phyloP scores from a whole-genome alignment of 768 basidiomycete genomes.

The Xanthoconium stramineum region DNA sequence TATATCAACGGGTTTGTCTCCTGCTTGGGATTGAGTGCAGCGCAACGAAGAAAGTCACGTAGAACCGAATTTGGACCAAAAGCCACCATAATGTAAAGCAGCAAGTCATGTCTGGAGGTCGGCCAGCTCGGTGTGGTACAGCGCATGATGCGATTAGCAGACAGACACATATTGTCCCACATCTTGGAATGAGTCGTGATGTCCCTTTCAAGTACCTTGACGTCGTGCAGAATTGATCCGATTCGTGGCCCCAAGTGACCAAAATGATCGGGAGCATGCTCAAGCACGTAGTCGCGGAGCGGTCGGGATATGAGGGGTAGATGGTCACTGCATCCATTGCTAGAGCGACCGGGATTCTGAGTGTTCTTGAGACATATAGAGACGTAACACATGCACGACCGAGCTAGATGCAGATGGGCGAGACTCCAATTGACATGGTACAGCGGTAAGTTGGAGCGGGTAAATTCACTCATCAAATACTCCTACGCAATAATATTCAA shows the following conservation, averaged over 20 bases:
- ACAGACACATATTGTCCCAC: background rate
- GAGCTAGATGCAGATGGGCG: background rate
- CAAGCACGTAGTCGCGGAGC: background rate
- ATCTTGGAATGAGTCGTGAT: background rate
- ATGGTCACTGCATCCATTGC: background rate
- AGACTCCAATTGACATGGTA: background rate
- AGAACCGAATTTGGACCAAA: background rate
- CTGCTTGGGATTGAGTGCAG: background rate
- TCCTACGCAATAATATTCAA: background rate
- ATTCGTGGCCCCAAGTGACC: background rate
- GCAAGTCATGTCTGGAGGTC: background rate
- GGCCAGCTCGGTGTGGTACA: background rate
- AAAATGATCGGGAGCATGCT: background rate
- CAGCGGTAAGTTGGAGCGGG: background rate
- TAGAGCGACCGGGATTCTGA: background rate
- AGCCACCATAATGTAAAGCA: background rate
- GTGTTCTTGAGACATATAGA: background rate
- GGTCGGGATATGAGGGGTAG: background rate
- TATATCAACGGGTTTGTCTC: background rate
- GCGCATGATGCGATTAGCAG: background rate
- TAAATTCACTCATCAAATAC: background rate
- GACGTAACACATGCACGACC: background rate
- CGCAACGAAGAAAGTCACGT: background rate
- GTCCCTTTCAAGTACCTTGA: background rate
- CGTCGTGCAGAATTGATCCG: background rate